Evolutionary conservation across 2,329 filamentous ascomycete genomes (phyloP).

Genomic region (Metarhizium rileyi): DNA sequence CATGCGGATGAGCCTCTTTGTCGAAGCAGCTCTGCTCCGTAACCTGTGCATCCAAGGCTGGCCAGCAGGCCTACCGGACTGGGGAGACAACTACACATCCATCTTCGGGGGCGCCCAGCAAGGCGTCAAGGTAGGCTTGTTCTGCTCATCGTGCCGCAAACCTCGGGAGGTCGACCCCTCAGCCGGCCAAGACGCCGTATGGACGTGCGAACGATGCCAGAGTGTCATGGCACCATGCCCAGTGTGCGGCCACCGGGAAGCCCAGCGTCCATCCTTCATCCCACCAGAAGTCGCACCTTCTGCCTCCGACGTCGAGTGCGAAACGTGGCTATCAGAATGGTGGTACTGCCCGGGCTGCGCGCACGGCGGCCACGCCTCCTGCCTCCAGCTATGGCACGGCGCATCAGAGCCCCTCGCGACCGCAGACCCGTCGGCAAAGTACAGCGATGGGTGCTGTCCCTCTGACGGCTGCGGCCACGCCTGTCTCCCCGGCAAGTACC

Average conservation of each 20-base stretch:
- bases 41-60: constrained; percentile 51
- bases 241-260: constrained; percentile 46
- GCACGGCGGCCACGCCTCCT: constrained; percentile 53
- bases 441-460: constrained; percentile 50
- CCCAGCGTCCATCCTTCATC: constrained; percentile 30
- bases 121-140: constrained; percentile 41
- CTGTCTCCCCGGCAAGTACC: constrained; percentile 48
- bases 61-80: constrained; percentile 39
- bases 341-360: constrained; percentile 55
- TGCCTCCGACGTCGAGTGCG: constrained; percentile 12
- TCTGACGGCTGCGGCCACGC: constrained; percentile 56
- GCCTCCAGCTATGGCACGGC: constrained; percentile 50
- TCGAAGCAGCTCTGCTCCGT: constrained; percentile 50
- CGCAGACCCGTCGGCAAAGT: constrained; percentile 16
- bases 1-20: constrained; percentile 48
- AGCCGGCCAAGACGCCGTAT: constrained; percentile 35
- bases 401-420: constrained; percentile 17
- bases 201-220: constrained; percentile 48
- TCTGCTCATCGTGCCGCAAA: constrained; percentile 47
- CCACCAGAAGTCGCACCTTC: constrained; percentile 20
- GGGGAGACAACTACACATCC: constrained; percentile 44
- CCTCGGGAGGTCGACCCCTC: constrained; percentile 44
- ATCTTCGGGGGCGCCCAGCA: constrained; percentile 46
- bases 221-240: constrained; percentile 46
- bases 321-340: constrained; percentile 36